phyloP scores from a whole-genome alignment of 2,329 filamentous ascomycete genomes.

The Westerdykella aurantiaca region DNA sequence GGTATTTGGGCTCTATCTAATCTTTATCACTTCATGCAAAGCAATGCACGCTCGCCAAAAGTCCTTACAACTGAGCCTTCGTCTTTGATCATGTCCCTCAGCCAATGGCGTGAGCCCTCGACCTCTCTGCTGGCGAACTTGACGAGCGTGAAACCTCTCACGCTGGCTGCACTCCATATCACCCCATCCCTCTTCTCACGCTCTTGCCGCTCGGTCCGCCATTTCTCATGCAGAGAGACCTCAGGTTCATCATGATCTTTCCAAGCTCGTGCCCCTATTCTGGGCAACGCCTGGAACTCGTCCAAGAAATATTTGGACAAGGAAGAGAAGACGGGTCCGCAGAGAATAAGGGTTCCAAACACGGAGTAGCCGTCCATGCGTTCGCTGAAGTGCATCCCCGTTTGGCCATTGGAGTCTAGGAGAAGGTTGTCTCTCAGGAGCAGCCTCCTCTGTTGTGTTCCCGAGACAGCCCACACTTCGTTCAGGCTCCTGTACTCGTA shows the following conservation, averaged over 20 bases:
- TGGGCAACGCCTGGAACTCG: conserved; percentile 71
- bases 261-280: conserved; percentile 80
- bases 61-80: conserved; percentile 65
- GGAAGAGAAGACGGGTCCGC: conserved; percentile 61
- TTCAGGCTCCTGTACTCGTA: conserved; percentile 75
- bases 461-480: conserved; percentile 64
- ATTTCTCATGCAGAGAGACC: conserved; percentile 41
- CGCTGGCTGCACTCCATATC: conserved; percentile 36
- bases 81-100: conserved; percentile 65
- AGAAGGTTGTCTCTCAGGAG: conserved; percentile 82
- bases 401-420: conserved; percentile 51
- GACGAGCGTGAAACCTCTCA: conserved; percentile 69
- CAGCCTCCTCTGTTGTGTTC: conserved; percentile 49
- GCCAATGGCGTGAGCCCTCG: conserved; percentile 75
- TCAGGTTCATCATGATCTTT: conserved; percentile 38
- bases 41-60: conserved; percentile 76
- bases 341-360: conserved; percentile 78
- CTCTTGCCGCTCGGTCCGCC: conserved; percentile 49
- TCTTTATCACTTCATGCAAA: conserved; percentile 51
- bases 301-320: conserved; percentile 69
- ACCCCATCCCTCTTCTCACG: conserved; percentile 47
- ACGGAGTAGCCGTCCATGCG: conserved; percentile 70
- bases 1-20: too few species aligned
- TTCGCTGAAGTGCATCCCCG: conserved; percentile 30
- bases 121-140: conserved; percentile 83